Conservation (phyloP, 306 rosid species). For the Vicia villosa region DNA sequence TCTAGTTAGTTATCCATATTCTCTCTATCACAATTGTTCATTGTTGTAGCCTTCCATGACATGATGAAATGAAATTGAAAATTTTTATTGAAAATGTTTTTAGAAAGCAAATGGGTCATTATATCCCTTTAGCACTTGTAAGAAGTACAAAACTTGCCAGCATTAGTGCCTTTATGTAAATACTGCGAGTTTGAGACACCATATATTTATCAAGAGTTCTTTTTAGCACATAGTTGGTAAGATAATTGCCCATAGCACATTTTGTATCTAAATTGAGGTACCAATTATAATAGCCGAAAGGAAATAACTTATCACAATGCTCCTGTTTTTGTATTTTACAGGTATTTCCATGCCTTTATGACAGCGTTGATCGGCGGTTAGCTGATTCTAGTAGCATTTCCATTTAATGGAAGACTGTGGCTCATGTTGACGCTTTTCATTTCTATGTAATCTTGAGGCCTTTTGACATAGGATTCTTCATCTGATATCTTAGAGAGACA, state of each 20-base stretch:
- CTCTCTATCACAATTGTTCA: not conserved
- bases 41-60: not conserved
- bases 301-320: constrained; percentile 23
- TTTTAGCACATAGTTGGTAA: not conserved
- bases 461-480: constrained; percentile 40
- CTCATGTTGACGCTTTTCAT: constrained; percentile 34
- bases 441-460: constrained; percentile 37
- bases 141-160: constrained; percentile 12
- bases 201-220: not conserved
- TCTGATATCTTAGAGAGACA: constrained; percentile 36
- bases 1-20: not conserved
- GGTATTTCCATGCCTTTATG: constrained; percentile 99
- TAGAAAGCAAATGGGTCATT: not conserved
- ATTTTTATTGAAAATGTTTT: not conserved
- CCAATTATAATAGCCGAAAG: not conserved
- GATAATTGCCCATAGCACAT: not conserved
- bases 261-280: constrained; percentile 9
- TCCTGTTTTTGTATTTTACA: constrained; percentile 47
- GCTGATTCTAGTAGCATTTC: constrained; percentile 35
- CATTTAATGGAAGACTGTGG: constrained; percentile 39
- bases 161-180: not conserved
- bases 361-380: constrained; percentile 33
- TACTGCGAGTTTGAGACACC: not conserved
- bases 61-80: not conserved
- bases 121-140: not conserved